Percentiles rank a stretch among this genome's conserved stretches.
phyloP scores from a whole-genome alignment of 2,329 filamentous ascomycete species.

The Delphinella strobiligena region DNA sequence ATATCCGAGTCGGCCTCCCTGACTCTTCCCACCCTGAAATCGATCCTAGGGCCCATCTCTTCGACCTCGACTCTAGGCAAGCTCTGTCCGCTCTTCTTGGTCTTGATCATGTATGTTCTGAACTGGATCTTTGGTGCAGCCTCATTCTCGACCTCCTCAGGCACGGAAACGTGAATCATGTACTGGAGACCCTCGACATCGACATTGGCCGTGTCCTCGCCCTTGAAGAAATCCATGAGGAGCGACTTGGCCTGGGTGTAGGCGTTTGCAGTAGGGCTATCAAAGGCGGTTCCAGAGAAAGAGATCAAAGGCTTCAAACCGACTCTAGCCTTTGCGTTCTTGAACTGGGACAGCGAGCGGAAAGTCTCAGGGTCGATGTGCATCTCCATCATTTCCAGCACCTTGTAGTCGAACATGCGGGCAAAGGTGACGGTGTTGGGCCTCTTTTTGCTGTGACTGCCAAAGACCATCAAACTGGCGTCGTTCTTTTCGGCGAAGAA shows the following conservation, averaged over 20 bases:
- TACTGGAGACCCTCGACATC: conserved; percentile 95
- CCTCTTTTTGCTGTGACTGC: conserved; percentile 83
- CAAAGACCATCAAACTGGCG: conserved; percentile 72
- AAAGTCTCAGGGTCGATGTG: conserved; percentile 65
- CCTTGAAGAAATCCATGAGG: conserved; percentile 83
- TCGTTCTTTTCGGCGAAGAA: conserved; percentile 98
- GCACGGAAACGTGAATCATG: conserved; percentile 68
- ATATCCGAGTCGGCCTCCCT: conserved; percentile 66
- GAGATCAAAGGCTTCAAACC: conserved; percentile 80
- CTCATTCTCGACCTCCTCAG: conserved; percentile 37
- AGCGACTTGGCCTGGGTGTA: conserved; percentile 81
- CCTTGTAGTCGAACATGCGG: conserved; percentile 72
- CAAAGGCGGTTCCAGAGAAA: conserved; percentile 83
- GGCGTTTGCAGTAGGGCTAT: conserved; percentile 64
- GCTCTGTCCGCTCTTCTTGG: conserved; percentile 67
- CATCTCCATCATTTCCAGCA: conserved; percentile 91
- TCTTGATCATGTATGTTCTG: conserved; percentile 75
- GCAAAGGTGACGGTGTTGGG: conserved; percentile 77
- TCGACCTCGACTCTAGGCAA: conserved; percentile 86
- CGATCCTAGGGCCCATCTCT: conserved; percentile 89
- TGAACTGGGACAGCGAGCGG: conserved; percentile 61
- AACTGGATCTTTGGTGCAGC: conserved; percentile 44
- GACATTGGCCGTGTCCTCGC: conserved; percentile 65
- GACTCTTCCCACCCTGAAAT: conserved; percentile 74
- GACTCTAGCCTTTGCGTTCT: conserved; percentile 49